These are phyloP conservation scores for Kluyveromyces marxianus DNA, from an alignment of 1,139 yeast genomes.

Conservation along the genomic window DNA sequence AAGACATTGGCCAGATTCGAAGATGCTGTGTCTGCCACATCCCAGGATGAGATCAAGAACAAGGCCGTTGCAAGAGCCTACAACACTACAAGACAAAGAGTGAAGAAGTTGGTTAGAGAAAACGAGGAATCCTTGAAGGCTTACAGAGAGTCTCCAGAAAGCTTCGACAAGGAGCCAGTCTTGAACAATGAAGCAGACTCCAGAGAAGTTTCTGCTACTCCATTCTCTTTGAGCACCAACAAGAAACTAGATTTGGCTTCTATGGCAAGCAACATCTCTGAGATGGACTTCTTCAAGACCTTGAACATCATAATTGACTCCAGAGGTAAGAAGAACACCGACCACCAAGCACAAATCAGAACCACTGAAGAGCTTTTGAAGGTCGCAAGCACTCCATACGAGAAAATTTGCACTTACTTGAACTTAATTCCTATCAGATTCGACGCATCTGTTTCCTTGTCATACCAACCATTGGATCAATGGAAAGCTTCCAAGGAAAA, in stretches of 20 bases:
- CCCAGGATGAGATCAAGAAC: slow-evolving; percentile 62
- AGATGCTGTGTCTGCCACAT: slow-evolving; percentile 51
- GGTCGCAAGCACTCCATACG: slow-evolving; percentile 55
- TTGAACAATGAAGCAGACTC: slow-evolving; percentile 28
- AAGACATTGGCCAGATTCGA: slow-evolving; percentile 67
- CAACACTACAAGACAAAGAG: slow-evolving; percentile 83
- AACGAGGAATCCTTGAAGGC: slow-evolving; percentile 46
- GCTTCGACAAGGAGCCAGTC: slow-evolving; percentile 48
- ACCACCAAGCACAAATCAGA: slow-evolving; percentile 69
- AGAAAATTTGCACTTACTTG: slow-evolving; percentile 69
- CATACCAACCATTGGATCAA: slow-evolving; percentile 71
- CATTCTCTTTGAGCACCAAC: slow-evolving; percentile 30
- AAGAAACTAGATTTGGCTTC: slow-evolving; percentile 30
- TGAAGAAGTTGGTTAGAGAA: slow-evolving; percentile 72
- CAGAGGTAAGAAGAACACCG: slow-evolving; percentile 94
- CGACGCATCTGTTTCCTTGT: slow-evolving; percentile 62
- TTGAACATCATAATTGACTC: slow-evolving; percentile 74
- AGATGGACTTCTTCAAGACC: slow-evolving; percentile 54
- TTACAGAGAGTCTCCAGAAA: slow-evolving; percentile 65
- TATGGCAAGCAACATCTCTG: slow-evolving; percentile 30
- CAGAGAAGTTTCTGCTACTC: slow-evolving; percentile 29
- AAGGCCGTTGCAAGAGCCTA: slow-evolving; percentile 83
- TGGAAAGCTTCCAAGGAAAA: slow-evolving; percentile 73
- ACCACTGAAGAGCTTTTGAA: slow-evolving; percentile 58
- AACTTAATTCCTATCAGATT: slow-evolving; percentile 83